Percentiles rank a stretch among this genome's conserved stretches.
These are phyloP conservation scores for Taphrina wiesneri DNA, from an alignment of 1,139 yeast genomes.

Conservation along the genomic window DNA sequence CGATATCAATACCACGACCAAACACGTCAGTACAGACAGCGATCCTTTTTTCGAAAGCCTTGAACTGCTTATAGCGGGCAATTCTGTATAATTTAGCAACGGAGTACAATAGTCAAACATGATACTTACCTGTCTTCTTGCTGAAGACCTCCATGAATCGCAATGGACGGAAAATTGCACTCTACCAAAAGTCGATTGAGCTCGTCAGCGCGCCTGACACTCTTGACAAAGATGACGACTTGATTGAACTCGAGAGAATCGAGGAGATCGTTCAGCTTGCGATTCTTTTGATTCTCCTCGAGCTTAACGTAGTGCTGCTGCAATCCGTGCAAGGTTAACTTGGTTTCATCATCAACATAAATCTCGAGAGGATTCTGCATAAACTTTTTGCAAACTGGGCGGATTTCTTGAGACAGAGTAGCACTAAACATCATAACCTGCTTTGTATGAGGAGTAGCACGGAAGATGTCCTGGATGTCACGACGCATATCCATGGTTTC, in stretches of 20 bases:
- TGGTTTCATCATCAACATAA: slow-evolving; percentile 96
- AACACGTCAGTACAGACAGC: slow-evolving; percentile 98
- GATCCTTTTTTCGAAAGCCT: slow-evolving; percentile 97
- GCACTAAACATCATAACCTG: slow-evolving; percentile 99
- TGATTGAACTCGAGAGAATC: slow-evolving; percentile 97
- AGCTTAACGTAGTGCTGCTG: slow-evolving; percentile 94
- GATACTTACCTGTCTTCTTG: slow-evolving; percentile 78
- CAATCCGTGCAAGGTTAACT: slow-evolving; percentile 94
- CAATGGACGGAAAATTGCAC: slow-evolving; percentile 95
- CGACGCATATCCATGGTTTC: slow-evolving; percentile 87
- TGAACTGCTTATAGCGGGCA: slow-evolving; percentile 91
- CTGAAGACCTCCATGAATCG: slow-evolving; percentile 92
- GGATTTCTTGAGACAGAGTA: slow-evolving; percentile 87
- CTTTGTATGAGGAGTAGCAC: slow-evolving; percentile 96
- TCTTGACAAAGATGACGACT: slow-evolving; percentile 93
- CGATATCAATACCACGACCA: slow-evolving; percentile 99
- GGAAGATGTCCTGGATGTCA: slow-evolving; percentile 96
- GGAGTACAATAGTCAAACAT: background rate
- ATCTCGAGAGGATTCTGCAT: slow-evolving; percentile 98
- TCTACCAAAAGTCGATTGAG: slow-evolving; percentile 85
- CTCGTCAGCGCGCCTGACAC: slow-evolving; percentile 89
- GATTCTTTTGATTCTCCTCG: slow-evolving; percentile 88
- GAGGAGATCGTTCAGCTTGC: slow-evolving; percentile 85
- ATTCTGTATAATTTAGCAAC: slow-evolving; percentile 47
- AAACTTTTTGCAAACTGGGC: slow-evolving; percentile 96